phyloP scores from a whole-genome alignment of 2,329 filamentous ascomycete genomes.

The Xylaria multiplex region DNA sequence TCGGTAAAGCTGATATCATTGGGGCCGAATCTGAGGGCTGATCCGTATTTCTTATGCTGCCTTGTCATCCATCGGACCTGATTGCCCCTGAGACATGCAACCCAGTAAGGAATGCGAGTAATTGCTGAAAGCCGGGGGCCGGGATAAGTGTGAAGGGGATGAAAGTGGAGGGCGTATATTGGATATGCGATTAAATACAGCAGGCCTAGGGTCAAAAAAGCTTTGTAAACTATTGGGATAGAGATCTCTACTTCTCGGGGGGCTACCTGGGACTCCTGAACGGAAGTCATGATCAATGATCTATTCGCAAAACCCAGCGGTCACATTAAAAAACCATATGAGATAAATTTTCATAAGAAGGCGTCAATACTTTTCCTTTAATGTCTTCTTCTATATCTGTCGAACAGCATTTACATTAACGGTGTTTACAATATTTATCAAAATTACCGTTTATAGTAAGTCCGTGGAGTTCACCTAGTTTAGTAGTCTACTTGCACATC shows the following conservation, averaged over 20 bases:
- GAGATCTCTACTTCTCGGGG: neutral
- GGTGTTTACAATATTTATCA: too few relatives aligned
- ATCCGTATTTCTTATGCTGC: conserved; percentile 39
- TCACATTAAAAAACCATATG: neutral
- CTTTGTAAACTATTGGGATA: neutral
- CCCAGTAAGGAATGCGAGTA: conserved; percentile 44
- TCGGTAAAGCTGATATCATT: conserved; percentile 24
- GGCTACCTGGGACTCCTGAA: neutral
- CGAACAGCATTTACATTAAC: too few relatives aligned
- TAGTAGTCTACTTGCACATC: too few relatives aligned
- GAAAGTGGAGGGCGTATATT: conserved; percentile 39
- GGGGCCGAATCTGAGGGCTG: conserved; percentile 39
- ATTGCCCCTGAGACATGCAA: conserved; percentile 6
- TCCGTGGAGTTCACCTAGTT: too few relatives aligned
- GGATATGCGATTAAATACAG: conserved; percentile 8
- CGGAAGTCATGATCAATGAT: neutral
- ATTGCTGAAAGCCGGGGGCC: conserved; percentile 39
- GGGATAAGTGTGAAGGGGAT: conserved; percentile 40
- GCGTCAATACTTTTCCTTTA: neutral
- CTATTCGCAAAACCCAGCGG: neutral
- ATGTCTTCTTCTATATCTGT: neutral
- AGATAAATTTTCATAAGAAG: neutral
- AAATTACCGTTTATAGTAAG: too few relatives aligned
- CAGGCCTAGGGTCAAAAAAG: neutral
- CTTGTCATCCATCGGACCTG: conserved; percentile 41